A percentile compares a stretch with the other conserved stretches of the same genome.
phyloP scores from a whole-genome alignment of 2,329 filamentous ascomycete genomes.

The Aspergillus ochraceus region DNA sequence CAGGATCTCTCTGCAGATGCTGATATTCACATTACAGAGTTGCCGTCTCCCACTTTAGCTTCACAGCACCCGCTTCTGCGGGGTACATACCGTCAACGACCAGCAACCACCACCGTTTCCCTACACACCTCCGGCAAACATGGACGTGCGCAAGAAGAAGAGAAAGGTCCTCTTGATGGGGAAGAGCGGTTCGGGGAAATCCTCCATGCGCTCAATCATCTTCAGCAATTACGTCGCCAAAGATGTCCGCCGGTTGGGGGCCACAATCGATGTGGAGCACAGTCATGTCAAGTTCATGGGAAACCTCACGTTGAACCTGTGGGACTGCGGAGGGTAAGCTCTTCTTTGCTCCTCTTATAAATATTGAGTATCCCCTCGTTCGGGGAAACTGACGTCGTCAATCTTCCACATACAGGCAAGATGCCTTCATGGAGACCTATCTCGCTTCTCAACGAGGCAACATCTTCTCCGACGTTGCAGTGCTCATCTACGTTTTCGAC shows the following conservation, averaged over 20 bases:
- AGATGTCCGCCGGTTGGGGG: constrained; percentile 87
- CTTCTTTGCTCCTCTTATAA: background rate
- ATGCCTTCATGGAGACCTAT: constrained; percentile 98
- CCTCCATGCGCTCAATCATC: constrained; percentile 97
- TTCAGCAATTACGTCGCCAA: constrained; percentile 99
- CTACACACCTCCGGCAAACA: constrained; percentile 19
- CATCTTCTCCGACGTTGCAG: constrained; percentile 94
- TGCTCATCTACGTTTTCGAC: constrained; percentile 98
- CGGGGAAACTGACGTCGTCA: background rate
- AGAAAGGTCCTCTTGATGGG: constrained; percentile 89
- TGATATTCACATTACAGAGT: background rate
- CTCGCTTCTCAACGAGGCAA: constrained; percentile 92
- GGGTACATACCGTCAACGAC: background rate
- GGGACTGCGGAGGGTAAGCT: constrained; percentile 88
- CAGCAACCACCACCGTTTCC: constrained; percentile 8
- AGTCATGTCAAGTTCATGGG: constrained; percentile 99
- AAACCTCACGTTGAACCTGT: constrained; percentile 93
- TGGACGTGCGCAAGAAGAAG: constrained; percentile 64
- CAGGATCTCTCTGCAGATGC: background rate
- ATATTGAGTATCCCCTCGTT: background rate
- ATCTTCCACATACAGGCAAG: constrained; percentile 63
- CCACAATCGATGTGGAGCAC: constrained; percentile 97
- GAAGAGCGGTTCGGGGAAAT: constrained; percentile 96
- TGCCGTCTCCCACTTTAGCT: background rate
- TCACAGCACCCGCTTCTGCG: constrained; percentile 7